These are phyloP conservation scores for Lactifluus subvellereus DNA, from an alignment of 768 basidiomycete genomes.

Conservation along the genomic window DNA sequence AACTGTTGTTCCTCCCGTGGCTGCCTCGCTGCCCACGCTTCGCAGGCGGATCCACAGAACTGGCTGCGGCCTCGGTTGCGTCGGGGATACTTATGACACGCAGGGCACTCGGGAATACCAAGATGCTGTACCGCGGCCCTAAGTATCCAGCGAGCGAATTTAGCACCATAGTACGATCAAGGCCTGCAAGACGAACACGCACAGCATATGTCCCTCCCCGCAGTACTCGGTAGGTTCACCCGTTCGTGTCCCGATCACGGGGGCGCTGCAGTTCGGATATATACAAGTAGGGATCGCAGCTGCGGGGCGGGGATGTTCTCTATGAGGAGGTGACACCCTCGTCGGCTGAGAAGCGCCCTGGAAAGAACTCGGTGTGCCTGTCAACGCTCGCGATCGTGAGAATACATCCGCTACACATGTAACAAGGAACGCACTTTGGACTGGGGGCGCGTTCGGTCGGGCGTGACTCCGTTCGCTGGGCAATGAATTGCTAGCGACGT, in stretches of 20 bases:
- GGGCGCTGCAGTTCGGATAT: neutral
- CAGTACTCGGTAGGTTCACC: constrained; percentile 7
- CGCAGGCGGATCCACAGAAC: constrained; percentile 13
- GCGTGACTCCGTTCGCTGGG: neutral
- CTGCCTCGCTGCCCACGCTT: neutral
- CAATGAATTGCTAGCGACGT: neutral
- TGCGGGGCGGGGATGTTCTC: neutral
- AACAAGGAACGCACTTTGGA: neutral
- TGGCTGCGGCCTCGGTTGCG: neutral
- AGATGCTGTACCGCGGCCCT: constrained; percentile 4
- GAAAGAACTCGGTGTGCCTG: neutral
- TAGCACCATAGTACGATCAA: neutral
- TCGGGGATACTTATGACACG: constrained; percentile 5
- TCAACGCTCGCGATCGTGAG: neutral
- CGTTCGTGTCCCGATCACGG: neutral
- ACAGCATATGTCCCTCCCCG: constrained; percentile 7
- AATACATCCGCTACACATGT: neutral
- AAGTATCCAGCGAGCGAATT: neutral
- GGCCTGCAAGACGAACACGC: neutral
- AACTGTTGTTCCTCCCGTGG: too few species aligned
- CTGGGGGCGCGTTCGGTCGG: too few species aligned
- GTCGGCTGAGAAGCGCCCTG: neutral
- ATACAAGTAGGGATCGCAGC: neutral
- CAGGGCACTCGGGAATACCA: constrained; percentile 4
- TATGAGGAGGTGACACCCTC: neutral